Percentiles rank a stretch among this genome's conserved stretches.
Conservation (phyloP, 768 basidiomycete genomes). For the Lactarius sp. region DNA sequence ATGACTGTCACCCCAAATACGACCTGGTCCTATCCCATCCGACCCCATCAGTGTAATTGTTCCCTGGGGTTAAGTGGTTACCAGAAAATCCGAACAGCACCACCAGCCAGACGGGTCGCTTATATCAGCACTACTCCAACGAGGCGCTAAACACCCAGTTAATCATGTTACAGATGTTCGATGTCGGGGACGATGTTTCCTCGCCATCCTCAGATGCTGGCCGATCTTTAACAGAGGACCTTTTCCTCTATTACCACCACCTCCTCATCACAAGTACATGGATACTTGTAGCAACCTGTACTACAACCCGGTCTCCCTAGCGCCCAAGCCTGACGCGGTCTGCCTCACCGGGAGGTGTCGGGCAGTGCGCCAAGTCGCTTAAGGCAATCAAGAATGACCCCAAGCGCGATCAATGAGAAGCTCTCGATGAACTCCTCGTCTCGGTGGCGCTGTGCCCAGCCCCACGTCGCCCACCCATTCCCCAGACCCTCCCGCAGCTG, state of each 20-base stretch:
- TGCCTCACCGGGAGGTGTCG: neutral
- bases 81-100: too few species aligned
- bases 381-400: conserved; percentile 22
- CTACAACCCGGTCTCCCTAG: neutral
- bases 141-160: too few species aligned
- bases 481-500: conserved; percentile 40
- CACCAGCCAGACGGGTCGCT: too few species aligned
- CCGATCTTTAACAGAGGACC: too few species aligned
- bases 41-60: too few species aligned
- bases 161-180: too few species aligned
- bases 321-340: neutral
- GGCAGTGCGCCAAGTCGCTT: conserved; percentile 1
- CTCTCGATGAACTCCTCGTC: conserved; percentile 40
- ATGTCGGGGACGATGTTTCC: too few species aligned
- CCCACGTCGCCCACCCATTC: conserved; percentile 64
- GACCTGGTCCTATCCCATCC: too few species aligned
- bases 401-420: conserved; percentile 64
- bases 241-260: neutral
- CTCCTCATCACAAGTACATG: neutral
- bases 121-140: too few species aligned
- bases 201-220: too few species aligned
- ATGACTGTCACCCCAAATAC: too few species aligned
- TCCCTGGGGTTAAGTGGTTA: too few species aligned
- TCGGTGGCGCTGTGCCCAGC: conserved; percentile 41
- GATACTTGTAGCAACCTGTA: neutral